phyloP scores from a whole-genome alignment of 73 alveolate species.

The Paramecium pentaurelia region DNA sequence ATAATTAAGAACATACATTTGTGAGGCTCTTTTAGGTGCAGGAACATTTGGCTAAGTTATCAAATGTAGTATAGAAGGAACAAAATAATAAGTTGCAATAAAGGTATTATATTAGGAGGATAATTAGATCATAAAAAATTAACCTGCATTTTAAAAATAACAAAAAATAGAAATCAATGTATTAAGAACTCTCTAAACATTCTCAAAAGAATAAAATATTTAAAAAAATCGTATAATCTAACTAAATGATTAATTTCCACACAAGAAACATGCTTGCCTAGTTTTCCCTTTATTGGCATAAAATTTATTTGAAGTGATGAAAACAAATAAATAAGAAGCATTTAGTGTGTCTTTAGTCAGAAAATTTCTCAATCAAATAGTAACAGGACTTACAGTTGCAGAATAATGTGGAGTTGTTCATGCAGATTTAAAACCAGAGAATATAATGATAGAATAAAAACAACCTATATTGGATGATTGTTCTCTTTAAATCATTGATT shows the following conservation, averaged over 20 bases:
- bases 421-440: conserved; percentile 62
- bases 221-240: neutral
- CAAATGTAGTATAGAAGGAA: conserved; percentile 14
- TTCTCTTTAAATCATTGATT: conserved; percentile 45
- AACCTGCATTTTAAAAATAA: conserved; percentile 38
- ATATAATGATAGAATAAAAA: conserved; percentile 45
- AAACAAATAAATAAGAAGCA: conserved; percentile 17
- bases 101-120: neutral
- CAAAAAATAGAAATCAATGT: conserved; percentile 30
- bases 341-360: conserved; percentile 38
- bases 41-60: conserved; percentile 61
- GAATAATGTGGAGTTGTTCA: conserved; percentile 58
- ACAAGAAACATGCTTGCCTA: conserved; percentile 51
- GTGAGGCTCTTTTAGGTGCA: conserved; percentile 44
- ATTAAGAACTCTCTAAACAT: conserved; percentile 20
- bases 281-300: conserved; percentile 46
- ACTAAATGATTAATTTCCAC: conserved; percentile 40
- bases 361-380: conserved; percentile 15
- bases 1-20: neutral
- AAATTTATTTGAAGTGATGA: neutral
- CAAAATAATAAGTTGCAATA: conserved; percentile 42
- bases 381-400: conserved; percentile 36
- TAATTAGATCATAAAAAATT: conserved; percentile 33
- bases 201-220: neutral
- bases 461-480: neutral